A percentile compares a stretch with the other conserved stretches of the same genome.
Conservation (phyloP, 768 basidiomycete genomes). For the Multifurca ochricompacta region DNA sequence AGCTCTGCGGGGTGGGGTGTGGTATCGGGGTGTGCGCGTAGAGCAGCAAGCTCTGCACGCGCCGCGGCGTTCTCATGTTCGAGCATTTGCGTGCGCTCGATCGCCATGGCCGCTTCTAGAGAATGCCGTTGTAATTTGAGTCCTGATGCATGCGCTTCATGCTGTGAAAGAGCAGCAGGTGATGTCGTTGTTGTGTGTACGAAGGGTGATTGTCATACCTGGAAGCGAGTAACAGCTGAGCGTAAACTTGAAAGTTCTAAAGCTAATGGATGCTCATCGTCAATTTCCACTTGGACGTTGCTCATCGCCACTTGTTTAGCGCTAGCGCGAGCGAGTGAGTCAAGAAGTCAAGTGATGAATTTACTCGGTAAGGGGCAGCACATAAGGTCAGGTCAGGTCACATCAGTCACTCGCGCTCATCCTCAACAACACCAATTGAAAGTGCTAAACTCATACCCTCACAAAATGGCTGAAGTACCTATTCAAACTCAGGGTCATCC, state of each 20-base stretch:
- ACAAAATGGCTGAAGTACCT: slow-evolving; percentile 11
- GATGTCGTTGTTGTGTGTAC: not conserved
- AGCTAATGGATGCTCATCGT: slow-evolving; percentile 33
- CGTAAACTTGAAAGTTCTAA: slow-evolving; percentile 32
- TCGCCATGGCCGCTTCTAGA: slow-evolving; percentile 42
- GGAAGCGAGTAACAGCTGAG: slow-evolving; percentile 30
- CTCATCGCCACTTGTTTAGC: slow-evolving; percentile 10
- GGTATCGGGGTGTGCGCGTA: slow-evolving; percentile 47
- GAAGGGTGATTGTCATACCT: slow-evolving; percentile 26
- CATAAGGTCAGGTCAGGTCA: too few relatives aligned
- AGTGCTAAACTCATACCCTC: not conserved
- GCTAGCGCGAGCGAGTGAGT: too few relatives aligned
- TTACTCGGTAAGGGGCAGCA: too few relatives aligned
- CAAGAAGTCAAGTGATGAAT: too few relatives aligned
- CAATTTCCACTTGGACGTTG: slow-evolving; percentile 18
- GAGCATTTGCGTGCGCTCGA: slow-evolving; percentile 40
- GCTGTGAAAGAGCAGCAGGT: slow-evolving; percentile 33
- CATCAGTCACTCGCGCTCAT: slow-evolving; percentile 15
- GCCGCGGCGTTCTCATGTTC: slow-evolving; percentile 55
- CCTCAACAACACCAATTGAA: not conserved
- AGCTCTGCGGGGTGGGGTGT: slow-evolving; percentile 32
- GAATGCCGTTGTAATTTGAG: slow-evolving; percentile 59
- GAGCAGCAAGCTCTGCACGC: slow-evolving; percentile 43
- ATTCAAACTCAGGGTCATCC: not conserved
- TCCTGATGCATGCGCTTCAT: slow-evolving; percentile 60